phyloP scores from a whole-genome alignment of 768 basidiomycete genomes.

The Suillus variegatus region DNA sequence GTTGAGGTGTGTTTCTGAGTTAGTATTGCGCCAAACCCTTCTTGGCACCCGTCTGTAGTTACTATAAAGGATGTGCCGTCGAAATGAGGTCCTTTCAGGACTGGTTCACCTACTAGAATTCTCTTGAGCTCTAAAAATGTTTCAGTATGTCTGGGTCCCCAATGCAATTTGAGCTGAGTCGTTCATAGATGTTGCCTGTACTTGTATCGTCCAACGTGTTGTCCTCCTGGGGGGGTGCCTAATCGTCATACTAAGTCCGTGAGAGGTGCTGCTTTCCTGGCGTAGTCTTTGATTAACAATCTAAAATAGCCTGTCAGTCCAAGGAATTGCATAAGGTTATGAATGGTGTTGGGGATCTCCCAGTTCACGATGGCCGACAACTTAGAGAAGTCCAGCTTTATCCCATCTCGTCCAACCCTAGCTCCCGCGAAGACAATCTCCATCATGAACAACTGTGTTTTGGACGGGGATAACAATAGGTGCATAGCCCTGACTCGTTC shows the following conservation, averaged over 20 bases:
- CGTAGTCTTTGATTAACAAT: conserved; percentile 35
- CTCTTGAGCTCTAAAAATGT: conserved; percentile 33
- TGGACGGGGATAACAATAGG: not conserved
- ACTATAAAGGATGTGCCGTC: conserved; percentile 38
- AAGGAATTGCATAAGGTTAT: conserved; percentile 35
- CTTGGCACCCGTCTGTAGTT: conserved; percentile 34
- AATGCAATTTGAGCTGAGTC: not conserved
- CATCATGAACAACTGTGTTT: not conserved
- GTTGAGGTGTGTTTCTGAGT: no score
- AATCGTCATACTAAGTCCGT: conserved; percentile 20
- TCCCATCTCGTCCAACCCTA: conserved; percentile 31
- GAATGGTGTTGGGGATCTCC: conserved; percentile 27
- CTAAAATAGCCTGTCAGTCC: conserved; percentile 39
- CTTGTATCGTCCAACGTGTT: not conserved
- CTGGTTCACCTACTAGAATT: conserved; percentile 31
- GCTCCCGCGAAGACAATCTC: conserved; percentile 39
- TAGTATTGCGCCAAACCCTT: not conserved
- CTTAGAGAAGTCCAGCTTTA: conserved; percentile 38
- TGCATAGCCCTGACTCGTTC: no score
- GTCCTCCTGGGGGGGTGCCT: not conserved
- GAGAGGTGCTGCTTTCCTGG: conserved; percentile 33
- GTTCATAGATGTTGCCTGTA: not conserved
- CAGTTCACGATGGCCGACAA: conserved; percentile 39
- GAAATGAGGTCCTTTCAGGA: conserved; percentile 29
- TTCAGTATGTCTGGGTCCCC: conserved; percentile 13